Evolutionary conservation across 2,329 filamentous ascomycete species (phyloP).

Genomic region (Colletotrichum musicola): DNA sequence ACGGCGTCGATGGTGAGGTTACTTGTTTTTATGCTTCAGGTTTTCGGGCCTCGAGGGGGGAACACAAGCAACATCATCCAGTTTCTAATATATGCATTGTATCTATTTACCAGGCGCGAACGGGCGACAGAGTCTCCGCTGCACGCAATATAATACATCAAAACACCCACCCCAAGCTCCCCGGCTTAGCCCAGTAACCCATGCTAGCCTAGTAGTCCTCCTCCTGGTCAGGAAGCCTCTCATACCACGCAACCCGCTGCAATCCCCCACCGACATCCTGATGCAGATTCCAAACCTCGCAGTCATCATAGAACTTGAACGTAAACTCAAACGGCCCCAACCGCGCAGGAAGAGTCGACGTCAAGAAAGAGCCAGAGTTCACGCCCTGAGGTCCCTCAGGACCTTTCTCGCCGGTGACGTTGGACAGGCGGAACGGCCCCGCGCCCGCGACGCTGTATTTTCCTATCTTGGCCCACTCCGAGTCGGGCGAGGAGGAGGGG

Average conservation of each 20-base stretch:
- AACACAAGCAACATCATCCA: no score
- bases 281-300: conserved; percentile 11
- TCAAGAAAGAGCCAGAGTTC: conserved; percentile 17
- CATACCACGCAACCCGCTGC: conserved; percentile 20
- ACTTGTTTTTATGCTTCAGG: no score
- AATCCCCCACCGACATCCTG: conserved; percentile 13
- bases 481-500: conserved; percentile 7
- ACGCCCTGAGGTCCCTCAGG: neutral
- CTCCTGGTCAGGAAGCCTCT: conserved; percentile 7
- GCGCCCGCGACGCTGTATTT: conserved; percentile 24
- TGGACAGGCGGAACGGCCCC: neutral
- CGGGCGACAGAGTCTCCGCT: no score
- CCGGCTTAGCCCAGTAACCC: no score
- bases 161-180: no score
- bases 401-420: neutral
- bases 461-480: conserved; percentile 20
- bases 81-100: no score
- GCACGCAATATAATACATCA: no score
- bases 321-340: conserved; percentile 10
- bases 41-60: no score
- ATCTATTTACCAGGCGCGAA: no score
- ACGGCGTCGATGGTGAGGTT: no score
- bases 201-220: no score
- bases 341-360: conserved; percentile 16
- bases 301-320: conserved; percentile 26